phyloP scores from a whole-genome alignment of 2,329 filamentous ascomycete genomes.

The Fusarium sp. region DNA sequence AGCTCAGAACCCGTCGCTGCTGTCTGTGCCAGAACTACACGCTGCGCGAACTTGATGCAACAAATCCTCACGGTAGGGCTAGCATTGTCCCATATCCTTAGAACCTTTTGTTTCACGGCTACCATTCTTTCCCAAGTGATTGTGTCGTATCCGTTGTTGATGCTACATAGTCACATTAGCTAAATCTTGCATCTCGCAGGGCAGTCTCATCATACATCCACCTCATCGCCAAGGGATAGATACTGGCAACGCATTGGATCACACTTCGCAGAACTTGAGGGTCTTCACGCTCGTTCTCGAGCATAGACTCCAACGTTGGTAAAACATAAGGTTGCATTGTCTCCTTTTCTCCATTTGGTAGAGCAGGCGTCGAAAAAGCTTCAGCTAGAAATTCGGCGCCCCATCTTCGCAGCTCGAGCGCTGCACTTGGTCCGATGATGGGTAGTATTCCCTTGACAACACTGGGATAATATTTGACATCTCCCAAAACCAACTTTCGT shows the following conservation, averaged over 20 bases:
- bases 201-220: conserved; percentile 82
- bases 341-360: conserved; percentile 82
- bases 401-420: conserved; percentile 90
- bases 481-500: conserved; percentile 86
- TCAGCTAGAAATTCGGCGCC: conserved; percentile 95
- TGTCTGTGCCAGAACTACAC: conserved; percentile 91
- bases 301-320: conserved; percentile 76
- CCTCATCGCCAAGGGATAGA: conserved; percentile 91
- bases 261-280: conserved; percentile 83
- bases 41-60: conserved; percentile 97
- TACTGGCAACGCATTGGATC: conserved; percentile 88
- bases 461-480: conserved; percentile 88
- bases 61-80: conserved; percentile 83
- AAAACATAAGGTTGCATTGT: conserved; percentile 80
- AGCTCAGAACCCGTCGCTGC: conserved; percentile 83
- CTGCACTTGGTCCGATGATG: conserved; percentile 80
- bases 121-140: conserved; percentile 89
- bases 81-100: conserved; percentile 87
- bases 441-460: conserved; percentile 94
- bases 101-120: conserved; percentile 87
- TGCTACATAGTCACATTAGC: conserved; percentile 64
- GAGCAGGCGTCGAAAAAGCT: conserved; percentile 91
- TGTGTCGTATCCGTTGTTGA: conserved; percentile 84
- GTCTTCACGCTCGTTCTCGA: conserved; percentile 81
- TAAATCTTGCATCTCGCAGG: conserved; percentile 14